A percentile compares a stretch with the other conserved stretches of the same genome.
Evolutionary conservation across 208 protist species (phyloP).

Genomic region (Leishmania tropica): DNA sequence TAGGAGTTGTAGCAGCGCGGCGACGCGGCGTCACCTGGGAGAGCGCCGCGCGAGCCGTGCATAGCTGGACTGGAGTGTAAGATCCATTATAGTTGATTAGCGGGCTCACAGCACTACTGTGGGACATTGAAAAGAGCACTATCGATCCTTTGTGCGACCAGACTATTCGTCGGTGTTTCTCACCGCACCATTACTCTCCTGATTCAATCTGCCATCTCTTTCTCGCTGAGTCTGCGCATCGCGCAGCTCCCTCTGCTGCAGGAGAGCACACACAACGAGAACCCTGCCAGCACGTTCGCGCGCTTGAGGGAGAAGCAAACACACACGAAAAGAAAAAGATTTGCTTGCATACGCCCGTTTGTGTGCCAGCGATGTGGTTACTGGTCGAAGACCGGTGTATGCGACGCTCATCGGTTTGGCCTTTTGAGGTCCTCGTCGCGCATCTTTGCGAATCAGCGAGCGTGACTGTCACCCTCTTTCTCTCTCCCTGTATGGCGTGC

Average conservation of each 20-base stretch:
- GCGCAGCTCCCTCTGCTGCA: background rate
- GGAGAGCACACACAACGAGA: background rate
- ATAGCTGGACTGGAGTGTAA: constrained; percentile 4
- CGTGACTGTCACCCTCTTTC: background rate
- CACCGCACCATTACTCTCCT: background rate
- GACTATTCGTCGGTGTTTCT: background rate
- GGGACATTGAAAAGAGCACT: background rate
- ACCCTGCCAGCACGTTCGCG: background rate
- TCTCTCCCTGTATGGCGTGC: background rate
- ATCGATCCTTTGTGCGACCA: background rate
- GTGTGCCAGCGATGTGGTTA: background rate
- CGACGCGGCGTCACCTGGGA: constrained; percentile 4
- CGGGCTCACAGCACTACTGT: background rate
- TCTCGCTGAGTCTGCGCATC: background rate
- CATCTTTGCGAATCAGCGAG: background rate
- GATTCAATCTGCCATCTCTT: background rate
- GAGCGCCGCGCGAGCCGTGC: background rate
- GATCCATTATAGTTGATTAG: background rate
- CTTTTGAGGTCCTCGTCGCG: background rate
- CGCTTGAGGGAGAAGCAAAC: background rate
- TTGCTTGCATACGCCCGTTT: background rate
- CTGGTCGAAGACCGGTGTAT: background rate
- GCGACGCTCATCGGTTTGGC: background rate
- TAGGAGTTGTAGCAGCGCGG: constrained; percentile 3
- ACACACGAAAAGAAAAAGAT: background rate